Evolutionary conservation across 2,329 filamentous ascomycete genomes (phyloP).

Genomic region (Apiospora aurea): DNA sequence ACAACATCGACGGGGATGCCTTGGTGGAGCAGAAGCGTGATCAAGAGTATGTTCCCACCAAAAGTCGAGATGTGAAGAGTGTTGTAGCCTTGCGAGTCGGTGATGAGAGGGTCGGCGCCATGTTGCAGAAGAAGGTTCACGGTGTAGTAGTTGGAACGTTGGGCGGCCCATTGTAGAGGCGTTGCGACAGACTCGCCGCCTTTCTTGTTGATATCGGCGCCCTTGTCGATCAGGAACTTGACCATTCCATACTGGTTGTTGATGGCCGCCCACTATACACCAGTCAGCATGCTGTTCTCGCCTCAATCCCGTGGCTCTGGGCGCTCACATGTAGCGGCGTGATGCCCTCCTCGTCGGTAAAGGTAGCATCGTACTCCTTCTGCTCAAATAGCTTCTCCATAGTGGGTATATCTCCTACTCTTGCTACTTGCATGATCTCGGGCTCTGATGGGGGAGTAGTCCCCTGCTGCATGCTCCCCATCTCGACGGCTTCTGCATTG

Average conservation of each 20-base stretch:
- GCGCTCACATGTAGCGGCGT: conserved; percentile 87
- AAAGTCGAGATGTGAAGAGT: conserved; percentile 97
- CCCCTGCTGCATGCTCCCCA: conserved; percentile 56
- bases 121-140: conserved; percentile 90
- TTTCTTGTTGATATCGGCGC: conserved; percentile 92
- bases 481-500: conserved; percentile 61
- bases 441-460: conserved; percentile 59
- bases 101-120: conserved; percentile 90
- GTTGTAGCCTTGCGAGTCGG: conserved; percentile 96
- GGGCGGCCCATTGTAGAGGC: conserved; percentile 94
- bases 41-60: conserved; percentile 90
- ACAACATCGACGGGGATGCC: conserved; percentile 92
- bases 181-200: conserved; percentile 96
- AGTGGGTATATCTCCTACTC: conserved; percentile 82
- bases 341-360: conserved; percentile 90
- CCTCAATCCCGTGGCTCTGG: not conserved
- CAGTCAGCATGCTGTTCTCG: conserved; percentile 19
- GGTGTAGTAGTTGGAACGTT: conserved; percentile 95
- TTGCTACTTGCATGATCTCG: conserved; percentile 95
- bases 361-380: conserved; percentile 81
- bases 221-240: conserved; percentile 85
- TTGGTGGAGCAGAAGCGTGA: conserved; percentile 90
- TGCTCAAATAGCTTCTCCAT: conserved; percentile 91
- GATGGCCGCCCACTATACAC: conserved; percentile 91
- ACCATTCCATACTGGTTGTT: conserved; percentile 99